These are phyloP conservation scores for Teunomyces panamensis DNA, from an alignment of 805 yeast species.

Conservation along the genomic window DNA sequence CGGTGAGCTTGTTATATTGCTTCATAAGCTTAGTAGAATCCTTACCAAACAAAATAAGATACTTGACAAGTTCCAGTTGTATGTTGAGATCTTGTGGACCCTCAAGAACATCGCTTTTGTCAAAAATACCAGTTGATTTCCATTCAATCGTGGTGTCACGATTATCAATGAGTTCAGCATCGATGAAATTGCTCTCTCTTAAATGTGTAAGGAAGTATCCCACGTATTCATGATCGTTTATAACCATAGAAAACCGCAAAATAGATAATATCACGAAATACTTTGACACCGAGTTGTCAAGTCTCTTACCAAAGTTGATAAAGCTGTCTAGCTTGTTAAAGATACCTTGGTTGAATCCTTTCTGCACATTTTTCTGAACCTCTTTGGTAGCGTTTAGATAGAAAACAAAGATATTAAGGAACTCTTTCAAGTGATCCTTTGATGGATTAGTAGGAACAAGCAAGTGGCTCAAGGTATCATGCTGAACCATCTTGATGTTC, in stretches of 20 bases:
- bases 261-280: conserved; percentile 34
- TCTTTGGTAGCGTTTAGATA: conserved; percentile 56
- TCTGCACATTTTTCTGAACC: conserved; percentile 44
- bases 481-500: conserved; percentile 71
- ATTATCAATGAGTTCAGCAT: conserved; percentile 43
- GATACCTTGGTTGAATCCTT: conserved; percentile 56
- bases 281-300: conserved; percentile 49
- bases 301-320: conserved; percentile 53
- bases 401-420: conserved; percentile 38
- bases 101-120: conserved; percentile 5
- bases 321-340: conserved; percentile 69
- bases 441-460: conserved; percentile 34
- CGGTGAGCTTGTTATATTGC: conserved; percentile 21
- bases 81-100: conserved; percentile 10
- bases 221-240: conserved; percentile 29
- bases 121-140: conserved; percentile 36
- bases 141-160: conserved; percentile 58
- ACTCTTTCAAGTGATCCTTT: conserved; percentile 20
- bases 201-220: conserved; percentile 23
- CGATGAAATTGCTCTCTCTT: conserved; percentile 13
- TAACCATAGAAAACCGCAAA: conserved; percentile 30
- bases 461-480: conserved; percentile 61
- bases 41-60: conserved; percentile 37
- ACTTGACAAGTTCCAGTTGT: conserved; percentile 34
- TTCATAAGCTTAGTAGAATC: conserved; percentile 22